Conservation (phyloP, 768 basidiomycete species). For the Termitomyces sp. region DNA sequence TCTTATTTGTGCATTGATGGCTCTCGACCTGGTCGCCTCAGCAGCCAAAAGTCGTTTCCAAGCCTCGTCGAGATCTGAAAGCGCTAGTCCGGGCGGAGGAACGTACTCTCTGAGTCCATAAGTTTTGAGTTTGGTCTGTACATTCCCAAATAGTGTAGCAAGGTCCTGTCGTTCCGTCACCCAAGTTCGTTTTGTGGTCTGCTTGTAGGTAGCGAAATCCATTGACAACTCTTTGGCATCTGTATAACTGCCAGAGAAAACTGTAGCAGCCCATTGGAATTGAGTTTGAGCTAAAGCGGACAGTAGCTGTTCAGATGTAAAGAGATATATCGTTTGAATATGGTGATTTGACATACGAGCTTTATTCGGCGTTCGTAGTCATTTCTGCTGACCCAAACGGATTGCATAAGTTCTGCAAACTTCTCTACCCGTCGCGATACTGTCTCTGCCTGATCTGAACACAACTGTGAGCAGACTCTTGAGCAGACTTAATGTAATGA, state of each 20-base stretch:
- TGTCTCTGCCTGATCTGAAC: slow-evolving; percentile 87
- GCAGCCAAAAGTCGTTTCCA: slow-evolving; percentile 71
- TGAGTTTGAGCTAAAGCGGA: slow-evolving; percentile 62
- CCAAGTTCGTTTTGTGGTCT: slow-evolving; percentile 81
- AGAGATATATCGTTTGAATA: neutral
- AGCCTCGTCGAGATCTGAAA: slow-evolving; percentile 66
- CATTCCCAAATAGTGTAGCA: slow-evolving; percentile 82
- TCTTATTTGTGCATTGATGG: slow-evolving; percentile 87
- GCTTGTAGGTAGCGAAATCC: slow-evolving; percentile 76
- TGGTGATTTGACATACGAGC: slow-evolving; percentile 39
- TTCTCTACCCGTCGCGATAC: slow-evolving; percentile 91
- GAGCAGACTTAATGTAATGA: neutral
- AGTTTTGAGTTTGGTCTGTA: slow-evolving; percentile 90
- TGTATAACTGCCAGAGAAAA: slow-evolving; percentile 68
- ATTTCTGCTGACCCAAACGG: slow-evolving; percentile 80
- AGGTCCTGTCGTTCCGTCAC: slow-evolving; percentile 87
- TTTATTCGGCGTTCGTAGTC: slow-evolving; percentile 89
- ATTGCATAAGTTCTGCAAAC: slow-evolving; percentile 93
- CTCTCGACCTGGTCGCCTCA: slow-evolving; percentile 71
- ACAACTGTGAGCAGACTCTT: slow-evolving; percentile 1
- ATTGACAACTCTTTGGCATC: slow-evolving; percentile 76
- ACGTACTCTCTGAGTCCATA: slow-evolving; percentile 84
- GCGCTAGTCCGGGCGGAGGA: slow-evolving; percentile 65
- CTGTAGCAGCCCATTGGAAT: slow-evolving; percentile 58
- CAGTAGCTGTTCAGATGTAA: slow-evolving; percentile 44